Conservation (phyloP, 257 asterid species). For the Leptodermis oblonga region DNA sequence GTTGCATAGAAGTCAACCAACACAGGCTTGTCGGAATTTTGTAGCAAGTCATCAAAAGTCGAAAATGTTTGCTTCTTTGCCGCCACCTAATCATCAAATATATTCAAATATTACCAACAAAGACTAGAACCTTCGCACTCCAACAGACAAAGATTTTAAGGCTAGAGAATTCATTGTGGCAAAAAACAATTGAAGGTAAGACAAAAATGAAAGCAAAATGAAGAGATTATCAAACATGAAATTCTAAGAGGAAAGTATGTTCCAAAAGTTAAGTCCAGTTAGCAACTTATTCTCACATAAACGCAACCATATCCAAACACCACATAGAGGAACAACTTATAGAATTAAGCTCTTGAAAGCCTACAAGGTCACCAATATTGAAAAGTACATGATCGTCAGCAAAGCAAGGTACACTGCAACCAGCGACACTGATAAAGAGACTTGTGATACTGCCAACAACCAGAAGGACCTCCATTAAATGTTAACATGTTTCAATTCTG, state of each 20-base stretch:
- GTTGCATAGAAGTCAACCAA: conserved; percentile 96
- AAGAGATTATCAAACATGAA: not conserved
- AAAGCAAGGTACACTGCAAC: not conserved
- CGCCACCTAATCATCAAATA: conserved; percentile 55
- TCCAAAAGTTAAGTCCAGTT: not conserved
- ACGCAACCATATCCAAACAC: not conserved
- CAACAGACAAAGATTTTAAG: not conserved
- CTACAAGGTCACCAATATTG: not conserved
- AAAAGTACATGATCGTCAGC: not conserved
- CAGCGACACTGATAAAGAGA: not conserved
- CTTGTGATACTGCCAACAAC: not conserved
- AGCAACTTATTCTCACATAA: not conserved
- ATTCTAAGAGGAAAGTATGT: not conserved
- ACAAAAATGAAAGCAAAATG: not conserved
- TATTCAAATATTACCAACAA: not conserved
- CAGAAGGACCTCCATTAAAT: not conserved
- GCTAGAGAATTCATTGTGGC: not conserved
- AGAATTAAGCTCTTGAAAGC: not conserved
- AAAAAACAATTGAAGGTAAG: not conserved
- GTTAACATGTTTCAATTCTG: not conserved
- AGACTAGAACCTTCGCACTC: not conserved
- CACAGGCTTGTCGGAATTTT: conserved; percentile 73
- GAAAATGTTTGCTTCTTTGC: conserved; percentile 80
- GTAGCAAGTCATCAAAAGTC: conserved; percentile 72
- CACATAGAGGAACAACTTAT: not conserved